Evolutionary conservation across 129 eudicot species (phyloP), one percentile per base, ranked within the genome.

Genomic region (Pseudognaphalium luteoalbum): DNA sequence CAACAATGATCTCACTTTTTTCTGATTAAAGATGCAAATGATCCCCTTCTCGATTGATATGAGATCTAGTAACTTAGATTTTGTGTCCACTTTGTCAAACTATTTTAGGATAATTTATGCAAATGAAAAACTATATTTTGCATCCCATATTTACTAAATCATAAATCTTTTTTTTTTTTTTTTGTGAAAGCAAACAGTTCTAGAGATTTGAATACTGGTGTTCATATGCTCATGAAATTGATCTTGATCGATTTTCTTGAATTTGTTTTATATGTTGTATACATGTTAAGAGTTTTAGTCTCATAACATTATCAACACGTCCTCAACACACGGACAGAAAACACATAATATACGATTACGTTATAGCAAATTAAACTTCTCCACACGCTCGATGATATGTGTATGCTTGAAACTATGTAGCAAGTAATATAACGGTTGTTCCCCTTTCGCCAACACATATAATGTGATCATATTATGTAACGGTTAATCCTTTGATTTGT

Each of bases 31-130:
- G 70, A 60, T 42, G 41, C 17, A 61, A 39, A 74, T n/a, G 33
- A 69, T 8, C 10, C 21, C 22, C 19, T 74, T 11, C 25, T 56
- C 57, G 59, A 30, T 63, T 5, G 42, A 64, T 7, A 34, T 65
- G 72, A 47, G 52, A 82, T 82, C 75, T 41, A 76, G 50, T 32
- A 82, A 71, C 68, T 47, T 66, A 76, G 77, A 83, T 67, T 60
- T 75, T 34, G 66, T 56, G 21, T 69, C 73, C 32, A 69, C 62
- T 72, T 83, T 73, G 74, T 71, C 65, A 32, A 35, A 20, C 8
- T 15, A 10, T 42, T 56, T 12, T 69, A 22, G 61, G 54, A 50
- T 47, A 59, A 15, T 20, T 47, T 75, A 60, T 59, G 6, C 9
- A 22, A 8, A 25, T 21, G 52, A 34, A 54, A 21, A 2, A 52